Base-by-base conservation (phyloP, 1,284 basidiomycete species). In the Malassezia arunalokei region DNA sequence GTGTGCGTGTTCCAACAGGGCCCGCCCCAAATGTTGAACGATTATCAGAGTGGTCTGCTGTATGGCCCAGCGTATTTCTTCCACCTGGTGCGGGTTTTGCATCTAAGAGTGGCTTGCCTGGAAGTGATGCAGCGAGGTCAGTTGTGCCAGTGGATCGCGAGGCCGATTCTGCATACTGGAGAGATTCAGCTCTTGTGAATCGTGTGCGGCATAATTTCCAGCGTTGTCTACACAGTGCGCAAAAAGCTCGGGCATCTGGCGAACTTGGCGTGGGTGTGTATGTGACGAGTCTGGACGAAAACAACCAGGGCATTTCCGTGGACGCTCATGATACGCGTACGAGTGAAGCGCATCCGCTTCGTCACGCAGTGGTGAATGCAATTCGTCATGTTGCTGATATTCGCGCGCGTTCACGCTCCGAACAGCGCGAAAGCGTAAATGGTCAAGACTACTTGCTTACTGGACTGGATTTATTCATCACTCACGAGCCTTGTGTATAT, bases 11-110 rank as follows among this genome's bases (percentile, higher is more conserved):
- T 0, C 90, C 92, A 0, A 74, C 77, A 20, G 78, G 79, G 7
- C 78, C 83, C 6, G 89, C 89, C 0, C 77, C 85, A 2, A 88
- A 85, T 0, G 77, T 77, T 1, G 77, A 77, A 12, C 83, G 89
- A 15, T 76, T 88, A 3, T 71, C 75, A 1, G 74, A 76, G 39
- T 76, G 75, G 75, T 64, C 64, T 42, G 54, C 57, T 3, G 63
- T 69, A 9, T 73, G 70, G 70, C 70, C 70, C 6, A 63, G 66
- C 35, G 54, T 61, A 6, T 56, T 72, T 15, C 51, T 63, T 1
- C 61, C 63, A 3, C 57, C 53, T n/a, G 55, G 57, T 5, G 58
- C 54, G 4, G 47, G 45, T 8, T 12, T 49, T n/a, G 40, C 50
- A 6, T 32, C 32, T 8, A 40, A 38, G 31, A 41, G 42, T 30